phyloP scores from a whole-genome alignment of 2,329 filamentous ascomycete species.

The Pestalotiopsis sp. region DNA sequence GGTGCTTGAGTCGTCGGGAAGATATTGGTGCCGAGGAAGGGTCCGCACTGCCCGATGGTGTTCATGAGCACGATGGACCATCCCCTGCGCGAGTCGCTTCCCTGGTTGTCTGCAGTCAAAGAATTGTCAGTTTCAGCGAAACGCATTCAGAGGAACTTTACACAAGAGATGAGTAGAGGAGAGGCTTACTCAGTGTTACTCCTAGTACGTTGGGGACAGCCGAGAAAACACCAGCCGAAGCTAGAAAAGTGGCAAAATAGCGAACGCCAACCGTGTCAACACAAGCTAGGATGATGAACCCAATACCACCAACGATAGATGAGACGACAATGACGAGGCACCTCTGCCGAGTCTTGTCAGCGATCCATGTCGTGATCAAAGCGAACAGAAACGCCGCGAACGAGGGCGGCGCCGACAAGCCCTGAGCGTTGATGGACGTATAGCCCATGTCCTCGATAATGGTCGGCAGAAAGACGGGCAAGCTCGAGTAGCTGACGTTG shows the following conservation, averaged over 20 bases:
- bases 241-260: slow-evolving; percentile 51
- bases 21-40: slow-evolving; percentile 28
- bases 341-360: slow-evolving; percentile 29
- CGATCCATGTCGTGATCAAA: slow-evolving; percentile 27
- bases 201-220: slow-evolving; percentile 29
- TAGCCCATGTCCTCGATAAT: slow-evolving; percentile 80
- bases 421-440: slow-evolving; percentile 28
- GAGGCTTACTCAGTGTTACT: slow-evolving; percentile 26
- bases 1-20: slow-evolving; percentile 23
- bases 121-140: background rate
- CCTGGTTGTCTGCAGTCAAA: slow-evolving; percentile 27
- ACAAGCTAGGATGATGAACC: slow-evolving; percentile 30
- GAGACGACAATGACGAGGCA: slow-evolving; percentile 25
- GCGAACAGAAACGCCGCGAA: slow-evolving; percentile 28
- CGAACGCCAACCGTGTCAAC: slow-evolving; percentile 40
- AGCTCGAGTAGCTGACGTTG: slow-evolving; percentile 84
- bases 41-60: slow-evolving; percentile 29
- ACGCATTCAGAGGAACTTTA: too few species aligned
- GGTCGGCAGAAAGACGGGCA: slow-evolving; percentile 85
- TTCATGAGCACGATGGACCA: slow-evolving; percentile 30
- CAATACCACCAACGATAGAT: slow-evolving; percentile 25
- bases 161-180: background rate
- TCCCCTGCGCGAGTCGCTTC: slow-evolving; percentile 27
- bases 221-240: slow-evolving; percentile 41
- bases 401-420: slow-evolving; percentile 28